A percentile compares a stretch with the other conserved stretches of the same genome.
Conservation (phyloP, 176 grass and related monocot species). For the Aegilops longissima region DNA sequence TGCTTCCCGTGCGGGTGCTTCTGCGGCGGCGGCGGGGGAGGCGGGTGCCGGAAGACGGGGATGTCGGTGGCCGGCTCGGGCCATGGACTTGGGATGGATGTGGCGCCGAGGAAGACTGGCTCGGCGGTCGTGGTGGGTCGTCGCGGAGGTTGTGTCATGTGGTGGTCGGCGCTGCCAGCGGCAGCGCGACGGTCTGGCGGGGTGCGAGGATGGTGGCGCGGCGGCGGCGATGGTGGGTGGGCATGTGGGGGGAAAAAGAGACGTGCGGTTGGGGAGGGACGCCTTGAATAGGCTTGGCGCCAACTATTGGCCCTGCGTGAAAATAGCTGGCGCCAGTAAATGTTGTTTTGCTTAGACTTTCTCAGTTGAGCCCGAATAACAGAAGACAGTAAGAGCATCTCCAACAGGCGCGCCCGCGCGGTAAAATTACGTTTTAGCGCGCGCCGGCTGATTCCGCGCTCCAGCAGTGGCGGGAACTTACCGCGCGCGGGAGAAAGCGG, state of each 20-base stretch:
- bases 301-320: conserved; percentile 21
- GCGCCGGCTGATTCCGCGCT: no score
- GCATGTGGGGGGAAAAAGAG: not conserved
- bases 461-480: no score
- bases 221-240: not conserved
- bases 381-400: not conserved
- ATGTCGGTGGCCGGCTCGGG: conserved; percentile 9
- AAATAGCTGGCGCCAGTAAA: conserved; percentile 10
- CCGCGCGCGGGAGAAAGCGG: no score
- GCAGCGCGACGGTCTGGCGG: not conserved
- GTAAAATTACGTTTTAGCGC: no score
- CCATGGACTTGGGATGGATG: not conserved
- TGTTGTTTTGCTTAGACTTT: not conserved
- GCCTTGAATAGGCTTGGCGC: conserved; percentile 11
- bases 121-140: conserved; percentile 22
- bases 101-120: conserved; percentile 27
- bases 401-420: no score
- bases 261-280: not conserved
- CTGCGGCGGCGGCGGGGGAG: conserved; percentile 1
- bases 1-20: conserved; percentile 26
- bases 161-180: conserved; percentile 23
- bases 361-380: not conserved
- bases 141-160: conserved; percentile 63
- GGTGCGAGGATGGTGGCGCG: not conserved
- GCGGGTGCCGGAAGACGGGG: not conserved